Percentiles rank a stretch among this genome's conserved stretches.
Evolutionary conservation across 139 green algal species (phyloP).

Genomic region (Coelastrella sp.): DNA sequence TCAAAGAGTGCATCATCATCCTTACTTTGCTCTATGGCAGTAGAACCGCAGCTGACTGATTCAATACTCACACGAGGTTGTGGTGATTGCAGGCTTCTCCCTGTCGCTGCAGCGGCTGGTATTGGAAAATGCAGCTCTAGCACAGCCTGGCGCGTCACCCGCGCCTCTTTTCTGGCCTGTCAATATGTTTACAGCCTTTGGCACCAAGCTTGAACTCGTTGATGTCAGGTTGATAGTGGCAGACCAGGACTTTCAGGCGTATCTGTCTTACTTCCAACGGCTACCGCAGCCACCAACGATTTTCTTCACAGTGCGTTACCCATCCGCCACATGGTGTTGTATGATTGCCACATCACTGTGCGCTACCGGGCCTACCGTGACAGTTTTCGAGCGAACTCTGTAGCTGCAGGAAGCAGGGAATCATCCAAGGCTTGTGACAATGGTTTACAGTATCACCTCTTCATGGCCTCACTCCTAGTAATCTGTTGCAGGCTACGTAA

Average conservation of each 20-base stretch:
- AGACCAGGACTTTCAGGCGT: not conserved
- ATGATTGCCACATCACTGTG: too few relatives aligned
- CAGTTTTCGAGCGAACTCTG: too few relatives aligned
- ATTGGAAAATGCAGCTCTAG: not conserved
- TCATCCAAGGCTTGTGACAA: too few relatives aligned
- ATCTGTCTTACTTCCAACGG: not conserved
- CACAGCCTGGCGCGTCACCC: not conserved
- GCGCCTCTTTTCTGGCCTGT: not conserved
- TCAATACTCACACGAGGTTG: not conserved
- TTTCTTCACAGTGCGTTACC: not conserved
- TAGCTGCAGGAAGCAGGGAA: too few relatives aligned
- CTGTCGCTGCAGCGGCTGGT: constrained; percentile 15
- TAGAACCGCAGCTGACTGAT: too few relatives aligned
- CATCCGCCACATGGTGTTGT: too few relatives aligned
- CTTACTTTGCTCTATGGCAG: not conserved
- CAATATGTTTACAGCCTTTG: not conserved
- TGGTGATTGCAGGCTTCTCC: not conserved
- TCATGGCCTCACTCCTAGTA: too few relatives aligned
- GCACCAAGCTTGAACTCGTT: not conserved
- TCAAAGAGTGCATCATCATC: too few relatives aligned
- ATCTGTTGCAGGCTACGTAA: too few relatives aligned
- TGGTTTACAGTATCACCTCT: too few relatives aligned
- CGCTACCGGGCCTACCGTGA: too few relatives aligned
- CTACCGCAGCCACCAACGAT: not conserved
- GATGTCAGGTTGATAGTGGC: constrained; percentile 26